A percentile compares a stretch with the other conserved stretches of the same genome.
phyloP scores from a whole-genome alignment of 73 alveolate species.

The Tetrahymena malaccensis region DNA sequence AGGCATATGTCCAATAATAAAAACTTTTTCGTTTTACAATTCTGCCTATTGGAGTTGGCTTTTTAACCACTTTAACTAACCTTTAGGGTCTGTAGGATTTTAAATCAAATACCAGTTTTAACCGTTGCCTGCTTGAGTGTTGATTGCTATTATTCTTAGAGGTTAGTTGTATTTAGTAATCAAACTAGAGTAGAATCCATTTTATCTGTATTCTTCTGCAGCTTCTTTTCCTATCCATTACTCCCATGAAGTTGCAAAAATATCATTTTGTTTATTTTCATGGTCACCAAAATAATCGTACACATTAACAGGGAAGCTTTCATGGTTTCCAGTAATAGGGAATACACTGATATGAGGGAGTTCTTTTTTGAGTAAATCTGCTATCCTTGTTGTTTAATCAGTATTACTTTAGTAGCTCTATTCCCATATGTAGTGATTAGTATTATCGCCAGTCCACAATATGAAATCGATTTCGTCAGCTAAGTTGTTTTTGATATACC shows the following conservation, averaged over 20 bases:
- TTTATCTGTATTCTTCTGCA: constrained; percentile 15
- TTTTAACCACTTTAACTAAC: constrained; percentile 21
- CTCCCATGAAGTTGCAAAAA: constrained; percentile 22
- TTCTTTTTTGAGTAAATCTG: constrained; percentile 6
- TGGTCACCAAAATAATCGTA: constrained; percentile 21
- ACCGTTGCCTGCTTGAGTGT: constrained; percentile 26
- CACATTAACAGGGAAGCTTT: constrained; percentile 33
- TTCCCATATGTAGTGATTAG: constrained; percentile 64
- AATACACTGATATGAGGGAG: background rate
- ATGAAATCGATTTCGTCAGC: constrained; percentile 48
- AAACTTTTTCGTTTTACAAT: constrained; percentile 3
- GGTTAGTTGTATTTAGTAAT: constrained; percentile 1
- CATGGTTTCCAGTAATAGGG: constrained; percentile 40
- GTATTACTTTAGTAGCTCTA: constrained; percentile 49
- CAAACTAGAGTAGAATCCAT: constrained; percentile 10
- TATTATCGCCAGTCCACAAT: constrained; percentile 73
- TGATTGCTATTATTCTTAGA: constrained; percentile 22
- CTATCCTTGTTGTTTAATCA: constrained; percentile 4
- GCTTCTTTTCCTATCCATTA: constrained; percentile 38
- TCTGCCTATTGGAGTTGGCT: constrained; percentile 8
- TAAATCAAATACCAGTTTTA: constrained; percentile 28
- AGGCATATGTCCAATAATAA: constrained; percentile 33
- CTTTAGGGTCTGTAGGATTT: constrained; percentile 41
- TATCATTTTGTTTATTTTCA: constrained; percentile 6
- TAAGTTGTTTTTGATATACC: constrained; percentile 37